Percentiles rank a stretch among this genome's conserved stretches.
These are phyloP conservation scores for Stipa capillata DNA, from an alignment of 176 grass and related monocot genomes.

Conservation along the genomic window DNA sequence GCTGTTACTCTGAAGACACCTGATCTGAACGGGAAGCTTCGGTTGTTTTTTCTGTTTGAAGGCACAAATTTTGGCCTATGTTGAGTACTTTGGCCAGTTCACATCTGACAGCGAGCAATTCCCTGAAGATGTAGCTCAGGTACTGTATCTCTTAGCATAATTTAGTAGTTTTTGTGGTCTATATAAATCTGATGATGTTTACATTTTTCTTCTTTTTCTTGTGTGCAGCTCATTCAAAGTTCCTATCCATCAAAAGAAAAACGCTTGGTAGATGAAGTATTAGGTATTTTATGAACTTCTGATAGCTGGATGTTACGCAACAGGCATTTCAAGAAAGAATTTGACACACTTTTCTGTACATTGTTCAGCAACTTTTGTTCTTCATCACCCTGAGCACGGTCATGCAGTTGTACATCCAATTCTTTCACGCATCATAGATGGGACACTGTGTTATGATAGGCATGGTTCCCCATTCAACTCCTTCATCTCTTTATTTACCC, in stretches of 20 bases:
- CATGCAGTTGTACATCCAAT: conserved; percentile 95
- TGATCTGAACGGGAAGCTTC: neutral
- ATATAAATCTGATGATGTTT: neutral
- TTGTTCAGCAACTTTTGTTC: conserved; percentile 87
- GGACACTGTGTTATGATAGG: conserved; percentile 75
- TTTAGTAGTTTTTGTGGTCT: neutral
- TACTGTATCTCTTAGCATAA: conserved; percentile 20
- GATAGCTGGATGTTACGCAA: neutral
- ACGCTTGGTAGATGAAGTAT: conserved; percentile 86
- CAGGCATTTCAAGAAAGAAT: conserved; percentile 14
- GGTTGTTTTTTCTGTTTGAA: conserved; percentile 30
- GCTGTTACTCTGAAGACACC: neutral
- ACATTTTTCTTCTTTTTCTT: neutral
- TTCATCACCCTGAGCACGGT: conserved; percentile 96
- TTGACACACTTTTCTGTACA: conserved; percentile 15
- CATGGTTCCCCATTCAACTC: conserved; percentile 76
- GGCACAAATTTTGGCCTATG: conserved; percentile 95
- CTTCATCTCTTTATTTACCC: conserved; percentile 95
- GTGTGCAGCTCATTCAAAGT: conserved; percentile 90
- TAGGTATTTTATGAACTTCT: conserved; percentile 58
- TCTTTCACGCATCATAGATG: conserved; percentile 97
- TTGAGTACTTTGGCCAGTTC: conserved; percentile 98
- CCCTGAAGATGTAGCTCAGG: conserved; percentile 96
- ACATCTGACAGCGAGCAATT: conserved; percentile 90
- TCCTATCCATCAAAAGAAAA: conserved; percentile 93